Evolutionary conservation across 2,329 filamentous ascomycete genomes (phyloP).

Genomic region (Phyllosticta capitalensis): DNA sequence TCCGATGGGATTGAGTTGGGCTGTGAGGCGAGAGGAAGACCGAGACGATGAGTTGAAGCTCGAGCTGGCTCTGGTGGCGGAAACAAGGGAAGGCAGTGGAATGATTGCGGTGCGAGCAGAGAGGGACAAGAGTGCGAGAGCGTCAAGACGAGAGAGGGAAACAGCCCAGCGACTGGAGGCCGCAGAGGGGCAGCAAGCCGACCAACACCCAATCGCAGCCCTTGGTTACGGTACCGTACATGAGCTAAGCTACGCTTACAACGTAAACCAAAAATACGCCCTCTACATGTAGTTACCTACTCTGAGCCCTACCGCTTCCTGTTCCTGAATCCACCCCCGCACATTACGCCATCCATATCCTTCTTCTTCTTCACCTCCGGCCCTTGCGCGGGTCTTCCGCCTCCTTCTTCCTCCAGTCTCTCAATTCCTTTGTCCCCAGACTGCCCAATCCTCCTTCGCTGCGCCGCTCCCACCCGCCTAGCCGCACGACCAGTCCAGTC

Average conservation of each 20-base stretch:
- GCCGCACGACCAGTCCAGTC: constrained; percentile 51
- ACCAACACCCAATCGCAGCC: background rate
- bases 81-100: background rate
- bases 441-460: constrained; percentile 81
- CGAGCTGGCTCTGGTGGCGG: background rate
- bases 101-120: constrained; percentile 3
- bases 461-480: constrained; percentile 58
- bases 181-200: constrained; percentile 8
- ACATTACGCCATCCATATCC: background rate
- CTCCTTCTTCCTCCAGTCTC: constrained; percentile 72
- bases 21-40: background rate
- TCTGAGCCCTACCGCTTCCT: background rate
- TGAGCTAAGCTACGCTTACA: background rate
- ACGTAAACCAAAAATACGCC: background rate
- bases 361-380: constrained; percentile 1
- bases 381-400: constrained; percentile 71
- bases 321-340: constrained; percentile 1
- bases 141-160: constrained; percentile 3
- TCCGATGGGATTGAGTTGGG: background rate
- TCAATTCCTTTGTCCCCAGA: constrained; percentile 82
- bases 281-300: background rate
- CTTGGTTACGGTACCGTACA: background rate
- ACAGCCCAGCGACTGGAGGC: constrained; percentile 6
- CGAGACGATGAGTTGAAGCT: background rate
- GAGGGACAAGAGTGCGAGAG: constrained; percentile 4